Conservation (phyloP, 441 rosid species). For the Euphorbia schlechtendalii region DNA sequence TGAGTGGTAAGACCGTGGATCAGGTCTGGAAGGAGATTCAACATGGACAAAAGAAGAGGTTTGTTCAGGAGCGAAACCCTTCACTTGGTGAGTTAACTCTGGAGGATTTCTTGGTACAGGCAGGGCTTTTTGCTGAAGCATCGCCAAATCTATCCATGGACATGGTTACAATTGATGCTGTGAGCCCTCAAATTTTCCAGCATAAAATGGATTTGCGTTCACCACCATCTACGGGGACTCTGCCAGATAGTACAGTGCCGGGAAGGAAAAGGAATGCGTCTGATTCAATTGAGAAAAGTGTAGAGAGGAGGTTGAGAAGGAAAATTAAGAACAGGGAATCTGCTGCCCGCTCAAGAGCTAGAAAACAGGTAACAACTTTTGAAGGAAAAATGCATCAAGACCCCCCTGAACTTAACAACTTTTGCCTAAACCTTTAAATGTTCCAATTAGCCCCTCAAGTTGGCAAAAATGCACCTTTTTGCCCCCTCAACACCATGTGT, state of each 20-base stretch:
- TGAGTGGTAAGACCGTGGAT: constrained; percentile 71
- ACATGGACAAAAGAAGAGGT: constrained; percentile 35
- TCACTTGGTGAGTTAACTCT: constrained; percentile 75
- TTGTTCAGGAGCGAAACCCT: constrained; percentile 48
- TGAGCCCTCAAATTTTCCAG: constrained; percentile 32
- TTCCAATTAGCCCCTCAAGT: too few species aligned
- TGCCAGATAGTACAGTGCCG: constrained; percentile 54
- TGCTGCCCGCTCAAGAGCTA: constrained; percentile 95
- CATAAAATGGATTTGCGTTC: constrained; percentile 40
- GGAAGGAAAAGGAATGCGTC: constrained; percentile 60
- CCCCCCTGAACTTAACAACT: too few species aligned
- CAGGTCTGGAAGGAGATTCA: constrained; percentile 75
- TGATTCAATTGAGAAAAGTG: constrained; percentile 26
- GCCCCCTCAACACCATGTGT: too few species aligned
- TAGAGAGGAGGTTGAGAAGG: constrained; percentile 76
- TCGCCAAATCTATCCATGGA: constrained; percentile 35
- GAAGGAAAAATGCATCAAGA: too few species aligned
- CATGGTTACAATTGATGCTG: constrained; percentile 29
- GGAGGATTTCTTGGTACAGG: constrained; percentile 58
- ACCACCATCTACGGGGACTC: constrained; percentile 48
- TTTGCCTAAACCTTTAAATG: too few species aligned
- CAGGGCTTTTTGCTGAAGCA: constrained; percentile 59
- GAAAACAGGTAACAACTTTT: constrained; percentile 74
- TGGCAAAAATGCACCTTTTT: too few species aligned
- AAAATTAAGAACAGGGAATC: constrained; percentile 96